Evolutionary conservation across 495 filamentous ascomycete species (phyloP).

Genomic region (Evansstolkia leycettana): DNA sequence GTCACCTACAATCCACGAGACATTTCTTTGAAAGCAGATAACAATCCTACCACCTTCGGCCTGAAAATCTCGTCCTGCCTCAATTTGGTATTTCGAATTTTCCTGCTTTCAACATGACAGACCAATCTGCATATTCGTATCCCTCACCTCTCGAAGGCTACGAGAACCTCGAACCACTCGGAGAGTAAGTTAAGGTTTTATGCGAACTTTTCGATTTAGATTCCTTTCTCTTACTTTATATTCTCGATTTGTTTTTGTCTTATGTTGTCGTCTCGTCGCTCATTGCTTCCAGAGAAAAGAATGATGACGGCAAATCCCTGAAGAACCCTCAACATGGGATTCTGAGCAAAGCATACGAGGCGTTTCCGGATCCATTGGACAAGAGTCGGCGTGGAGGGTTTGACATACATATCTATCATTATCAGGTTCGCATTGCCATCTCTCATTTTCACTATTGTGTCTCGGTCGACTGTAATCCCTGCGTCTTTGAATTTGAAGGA

Average conservation of each 20-base stretch:
- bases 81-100: too few relatives aligned
- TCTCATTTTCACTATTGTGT: too few relatives aligned
- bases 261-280: not conserved
- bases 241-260: not conserved
- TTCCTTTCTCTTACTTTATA: not conserved
- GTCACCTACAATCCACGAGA: too few relatives aligned
- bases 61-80: too few relatives aligned
- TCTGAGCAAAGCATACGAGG: conserved; percentile 50
- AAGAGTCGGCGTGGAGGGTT: conserved; percentile 49
- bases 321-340: conserved; percentile 44
- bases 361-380: conserved; percentile 50
- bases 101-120: conserved; percentile 21
- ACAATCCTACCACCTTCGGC: too few relatives aligned
- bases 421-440: conserved; percentile 27
- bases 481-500: too few relatives aligned
- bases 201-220: not conserved
- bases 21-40: too few relatives aligned
- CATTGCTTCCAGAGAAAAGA: conserved; percentile 17
- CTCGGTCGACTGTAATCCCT: too few relatives aligned
- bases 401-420: conserved; percentile 77
- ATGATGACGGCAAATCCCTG: conserved; percentile 55
- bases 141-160: conserved; percentile 59
- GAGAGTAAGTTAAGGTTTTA: conserved; percentile 37
- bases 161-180: conserved; percentile 46
- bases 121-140: conserved; percentile 32